Evolutionary conservation across 1,139 yeast species (phyloP).

Genomic region (Zhuliangozyma blackwelliae): DNA sequence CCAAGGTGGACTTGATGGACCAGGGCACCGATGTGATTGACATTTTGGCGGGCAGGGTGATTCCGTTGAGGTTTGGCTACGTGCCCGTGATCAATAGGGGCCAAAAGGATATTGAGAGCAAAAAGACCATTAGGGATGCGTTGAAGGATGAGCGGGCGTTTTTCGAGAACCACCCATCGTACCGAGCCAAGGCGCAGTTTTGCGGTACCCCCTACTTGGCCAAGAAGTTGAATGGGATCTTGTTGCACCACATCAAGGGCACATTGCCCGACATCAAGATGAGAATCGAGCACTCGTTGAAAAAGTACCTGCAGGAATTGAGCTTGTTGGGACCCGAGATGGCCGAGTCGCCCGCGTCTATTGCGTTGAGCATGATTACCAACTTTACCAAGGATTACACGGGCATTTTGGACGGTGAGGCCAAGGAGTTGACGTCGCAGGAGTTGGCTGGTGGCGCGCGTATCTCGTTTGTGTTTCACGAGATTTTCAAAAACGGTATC

Average conservation of each 20-base stretch:
- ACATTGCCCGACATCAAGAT: constrained; percentile 92
- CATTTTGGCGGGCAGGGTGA: constrained; percentile 91
- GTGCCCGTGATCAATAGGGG: constrained; percentile 98
- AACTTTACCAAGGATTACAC: constrained; percentile 89
- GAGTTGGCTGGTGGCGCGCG: constrained; percentile 98
- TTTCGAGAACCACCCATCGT: constrained; percentile 74
- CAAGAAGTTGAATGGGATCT: constrained; percentile 82
- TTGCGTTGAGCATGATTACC: constrained; percentile 86
- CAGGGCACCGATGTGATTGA: constrained; percentile 98
- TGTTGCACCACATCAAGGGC: constrained; percentile 88
- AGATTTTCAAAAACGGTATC: constrained; percentile 89
- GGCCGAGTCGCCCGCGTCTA: constrained; percentile 83
- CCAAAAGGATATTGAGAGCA: constrained; percentile 86
- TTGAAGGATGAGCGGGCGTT: constrained; percentile 72
- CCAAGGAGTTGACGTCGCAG: constrained; percentile 78
- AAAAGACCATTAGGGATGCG: constrained; percentile 87
- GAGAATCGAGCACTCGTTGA: constrained; percentile 78
- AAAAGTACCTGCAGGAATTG: constrained; percentile 80
- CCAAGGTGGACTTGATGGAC: constrained; percentile 97
- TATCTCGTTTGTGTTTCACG: constrained; percentile 95
- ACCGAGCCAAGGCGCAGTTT: constrained; percentile 77
- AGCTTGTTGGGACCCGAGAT: constrained; percentile 76
- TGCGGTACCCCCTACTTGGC: constrained; percentile 98
- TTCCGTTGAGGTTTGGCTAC: constrained; percentile 92
- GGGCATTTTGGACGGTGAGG: constrained; percentile 90